phyloP scores from a whole-genome alignment of 805 yeast genomes.

The Ogataea trehaloabstinens region DNA sequence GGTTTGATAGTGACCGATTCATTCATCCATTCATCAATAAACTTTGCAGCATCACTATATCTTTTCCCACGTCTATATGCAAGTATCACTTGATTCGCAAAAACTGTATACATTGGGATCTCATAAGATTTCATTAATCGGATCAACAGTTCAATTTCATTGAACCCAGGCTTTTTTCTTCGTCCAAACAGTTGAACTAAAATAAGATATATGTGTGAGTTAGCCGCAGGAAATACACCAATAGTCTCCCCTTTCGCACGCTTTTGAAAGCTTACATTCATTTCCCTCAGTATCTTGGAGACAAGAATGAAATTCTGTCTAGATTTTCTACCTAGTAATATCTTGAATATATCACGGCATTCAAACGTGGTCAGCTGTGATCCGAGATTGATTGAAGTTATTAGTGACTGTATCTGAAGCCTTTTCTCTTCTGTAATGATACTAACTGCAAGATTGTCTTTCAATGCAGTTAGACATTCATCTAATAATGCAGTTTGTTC shows the following conservation, averaged over 20 bases:
- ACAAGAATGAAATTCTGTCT: conserved; percentile 28
- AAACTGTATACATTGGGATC: conserved; percentile 33
- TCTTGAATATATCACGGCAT: conserved; percentile 21
- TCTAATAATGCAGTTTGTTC: conserved; percentile 25
- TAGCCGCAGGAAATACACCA: conserved; percentile 36
- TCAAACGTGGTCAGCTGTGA: conserved; percentile 25
- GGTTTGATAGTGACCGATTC: conserved; percentile 8
- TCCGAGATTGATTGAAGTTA: conserved; percentile 22
- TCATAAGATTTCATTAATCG: conserved; percentile 29
- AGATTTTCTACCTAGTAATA: conserved; percentile 23
- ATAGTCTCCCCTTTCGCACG: conserved; percentile 7
- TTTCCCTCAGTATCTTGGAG: conserved; percentile 27
- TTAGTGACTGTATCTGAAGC: conserved; percentile 8
- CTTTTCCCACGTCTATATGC: conserved; percentile 31
- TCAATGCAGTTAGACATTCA: conserved; percentile 12
- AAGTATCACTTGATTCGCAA: conserved; percentile 38
- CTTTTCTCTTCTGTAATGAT: conserved; percentile 7
- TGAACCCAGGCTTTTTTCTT: conserved; percentile 24
- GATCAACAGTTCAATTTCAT: conserved; percentile 31
- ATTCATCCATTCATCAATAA: conserved; percentile 30
- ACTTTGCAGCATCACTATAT: conserved; percentile 30
- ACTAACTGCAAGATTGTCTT: conserved; percentile 1
- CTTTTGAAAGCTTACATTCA: conserved; percentile 23
- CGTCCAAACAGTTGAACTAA: conserved; percentile 36
- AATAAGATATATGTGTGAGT: conserved; percentile 40